A percentile compares a stretch with the other conserved stretches of the same genome.
phyloP scores from a whole-genome alignment of 148 eudicot genomes.

The Drosera capensis region DNA sequence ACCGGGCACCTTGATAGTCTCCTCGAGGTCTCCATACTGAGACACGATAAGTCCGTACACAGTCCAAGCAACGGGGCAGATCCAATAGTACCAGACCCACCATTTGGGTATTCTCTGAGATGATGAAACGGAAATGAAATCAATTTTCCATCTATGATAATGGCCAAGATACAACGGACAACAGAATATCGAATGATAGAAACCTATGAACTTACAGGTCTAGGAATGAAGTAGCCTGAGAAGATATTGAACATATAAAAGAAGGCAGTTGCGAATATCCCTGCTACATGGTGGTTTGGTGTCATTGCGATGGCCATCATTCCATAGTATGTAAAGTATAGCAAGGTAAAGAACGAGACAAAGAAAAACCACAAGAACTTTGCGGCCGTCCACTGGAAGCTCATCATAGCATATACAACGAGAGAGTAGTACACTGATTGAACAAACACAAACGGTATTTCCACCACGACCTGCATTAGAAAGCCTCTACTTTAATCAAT shows the following conservation, averaged over 20 bases:
- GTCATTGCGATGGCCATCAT: slow-evolving; percentile 43
- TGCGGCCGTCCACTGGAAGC: slow-evolving; percentile 31
- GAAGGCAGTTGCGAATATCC: slow-evolving; percentile 25
- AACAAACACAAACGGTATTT: slow-evolving; percentile 25
- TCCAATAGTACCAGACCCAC: slow-evolving; percentile 33
- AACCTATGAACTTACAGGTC: slow-evolving; percentile 16
- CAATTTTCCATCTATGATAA: neutral
- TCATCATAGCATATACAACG: slow-evolving; percentile 31
- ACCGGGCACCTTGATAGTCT: slow-evolving; percentile 8
- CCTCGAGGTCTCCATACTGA: slow-evolving; percentile 20
- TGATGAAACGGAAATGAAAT: neutral
- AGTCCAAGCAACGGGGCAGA: slow-evolving; percentile 21
- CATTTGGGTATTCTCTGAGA: slow-evolving; percentile 21
- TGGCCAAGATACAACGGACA: neutral
- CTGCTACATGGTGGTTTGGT: slow-evolving; percentile 32
- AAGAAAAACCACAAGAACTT: slow-evolving; percentile 36
- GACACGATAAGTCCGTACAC: slow-evolving; percentile 27
- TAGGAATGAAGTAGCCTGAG: slow-evolving; percentile 31
- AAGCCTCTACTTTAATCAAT: too few species aligned
- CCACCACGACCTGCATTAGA: slow-evolving; percentile 24
- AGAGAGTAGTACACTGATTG: slow-evolving; percentile 23
- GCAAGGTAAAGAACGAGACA: slow-evolving; percentile 31
- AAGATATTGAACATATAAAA: slow-evolving; percentile 32
- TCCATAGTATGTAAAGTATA: slow-evolving; percentile 40
- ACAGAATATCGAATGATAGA: neutral